Conservation (phyloP, 2,329 filamentous ascomycete species). For the Penicillium polonicum region DNA sequence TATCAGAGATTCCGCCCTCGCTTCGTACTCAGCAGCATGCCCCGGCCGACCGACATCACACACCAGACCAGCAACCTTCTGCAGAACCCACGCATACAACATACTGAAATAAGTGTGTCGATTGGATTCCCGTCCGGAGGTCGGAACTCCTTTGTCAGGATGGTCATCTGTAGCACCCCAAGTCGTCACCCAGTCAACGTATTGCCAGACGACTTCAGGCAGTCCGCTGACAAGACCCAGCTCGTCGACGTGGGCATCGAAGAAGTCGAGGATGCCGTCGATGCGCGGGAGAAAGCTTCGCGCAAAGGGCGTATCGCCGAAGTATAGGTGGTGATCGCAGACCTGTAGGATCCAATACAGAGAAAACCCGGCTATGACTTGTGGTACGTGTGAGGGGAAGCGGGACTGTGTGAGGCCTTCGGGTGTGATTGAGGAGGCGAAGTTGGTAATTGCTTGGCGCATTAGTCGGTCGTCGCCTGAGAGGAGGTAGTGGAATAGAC, state of each 20-base stretch:
- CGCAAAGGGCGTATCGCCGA: constrained; percentile 29
- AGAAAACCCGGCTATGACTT: constrained; percentile 32
- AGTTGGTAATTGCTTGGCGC: constrained; percentile 35
- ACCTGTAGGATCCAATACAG: constrained; percentile 37
- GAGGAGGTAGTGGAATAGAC: constrained; percentile 35
- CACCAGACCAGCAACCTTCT: constrained; percentile 34
- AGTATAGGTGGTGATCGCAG: constrained; percentile 33
- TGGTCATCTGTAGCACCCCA: constrained; percentile 33
- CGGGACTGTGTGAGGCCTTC: constrained; percentile 34
- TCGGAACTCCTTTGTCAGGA: constrained; percentile 43
- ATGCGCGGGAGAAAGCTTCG: constrained; percentile 25
- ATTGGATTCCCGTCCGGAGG: constrained; percentile 38
- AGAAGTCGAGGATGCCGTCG: constrained; percentile 28
- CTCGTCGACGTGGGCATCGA: constrained; percentile 19
- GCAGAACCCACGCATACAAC: constrained; percentile 41
- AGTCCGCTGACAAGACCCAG: constrained; percentile 26
- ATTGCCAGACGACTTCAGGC: constrained; percentile 32
- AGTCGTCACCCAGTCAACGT: constrained; percentile 37
- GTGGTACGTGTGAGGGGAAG: constrained; percentile 33
- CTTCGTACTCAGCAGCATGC: constrained; percentile 30
- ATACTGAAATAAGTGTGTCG: constrained; percentile 44
- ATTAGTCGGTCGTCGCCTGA: constrained; percentile 36
- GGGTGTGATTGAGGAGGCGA: constrained; percentile 27
- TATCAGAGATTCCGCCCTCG: constrained; percentile 19
- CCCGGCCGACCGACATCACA: constrained; percentile 35